Percentiles rank a stretch among this genome's conserved stretches.
Evolutionary conservation across 768 basidiomycete species (phyloP).

Genomic region (Lyophyllum decastes): DNA sequence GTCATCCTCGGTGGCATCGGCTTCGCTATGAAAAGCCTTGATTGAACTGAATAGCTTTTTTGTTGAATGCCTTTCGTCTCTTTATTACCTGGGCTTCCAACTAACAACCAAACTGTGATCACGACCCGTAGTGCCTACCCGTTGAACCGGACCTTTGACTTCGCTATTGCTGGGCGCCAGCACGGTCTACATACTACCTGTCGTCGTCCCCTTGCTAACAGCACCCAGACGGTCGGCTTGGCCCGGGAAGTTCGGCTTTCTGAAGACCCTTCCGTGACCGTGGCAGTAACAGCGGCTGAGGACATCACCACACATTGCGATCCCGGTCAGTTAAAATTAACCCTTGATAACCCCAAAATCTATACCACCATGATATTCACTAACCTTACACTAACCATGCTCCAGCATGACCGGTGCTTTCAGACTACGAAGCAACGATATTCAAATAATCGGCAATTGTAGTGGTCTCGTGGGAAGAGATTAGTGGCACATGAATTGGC

Average conservation of each 20-base stretch:
- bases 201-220: neutral
- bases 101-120: conserved; percentile 1
- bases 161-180: conserved; percentile 29
- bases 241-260: conserved; percentile 43
- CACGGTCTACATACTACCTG: neutral
- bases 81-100: too few relatives aligned
- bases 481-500: conserved; percentile 18
- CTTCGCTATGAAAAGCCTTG: too few relatives aligned
- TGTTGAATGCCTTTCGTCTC: too few relatives aligned
- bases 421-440: conserved; percentile 28
- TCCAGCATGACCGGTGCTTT: conserved; percentile 38
- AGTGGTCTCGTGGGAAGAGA: conserved; percentile 35
- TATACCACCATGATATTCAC: neutral
- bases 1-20: too few relatives aligned
- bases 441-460: conserved; percentile 23
- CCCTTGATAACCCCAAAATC: conserved; percentile 29
- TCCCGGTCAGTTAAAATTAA: conserved; percentile 31
- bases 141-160: conserved; percentile 28
- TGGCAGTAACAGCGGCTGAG: conserved; percentile 42
- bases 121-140: conserved; percentile 14
- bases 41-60: too few relatives aligned
- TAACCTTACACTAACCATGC: neutral
- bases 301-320: conserved; percentile 29
- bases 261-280: conserved; percentile 36
- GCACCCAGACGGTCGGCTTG: conserved; percentile 35